Conservation (phyloP, 345 rosid genomes). For the Rhodamnia rubescens region DNA sequence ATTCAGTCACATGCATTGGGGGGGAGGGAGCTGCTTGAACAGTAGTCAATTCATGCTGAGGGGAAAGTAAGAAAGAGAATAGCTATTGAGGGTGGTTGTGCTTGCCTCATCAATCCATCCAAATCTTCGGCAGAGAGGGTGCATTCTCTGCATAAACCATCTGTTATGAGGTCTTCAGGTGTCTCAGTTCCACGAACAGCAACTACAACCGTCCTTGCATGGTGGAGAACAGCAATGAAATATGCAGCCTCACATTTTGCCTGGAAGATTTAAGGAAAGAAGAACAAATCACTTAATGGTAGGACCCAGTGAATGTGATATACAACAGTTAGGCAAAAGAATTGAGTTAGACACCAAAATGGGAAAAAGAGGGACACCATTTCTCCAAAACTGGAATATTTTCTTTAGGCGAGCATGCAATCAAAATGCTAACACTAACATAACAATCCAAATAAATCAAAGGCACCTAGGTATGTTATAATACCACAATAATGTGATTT, state of each 20-base stretch:
- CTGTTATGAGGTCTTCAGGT: conserved; percentile 92
- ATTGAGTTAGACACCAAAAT: neutral
- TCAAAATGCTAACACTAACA: neutral
- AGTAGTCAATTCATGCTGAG: no score
- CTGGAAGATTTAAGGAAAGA: conserved; percentile 19
- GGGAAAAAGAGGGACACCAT: neutral
- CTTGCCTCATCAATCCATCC: conserved; percentile 66
- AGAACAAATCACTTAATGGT: neutral
- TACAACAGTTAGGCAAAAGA: neutral
- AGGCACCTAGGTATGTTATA: neutral
- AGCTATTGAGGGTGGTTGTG: conserved; percentile 3
- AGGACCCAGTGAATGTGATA: neutral
- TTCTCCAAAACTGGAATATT: neutral
- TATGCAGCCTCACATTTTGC: conserved; percentile 81
- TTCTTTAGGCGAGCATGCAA: neutral
- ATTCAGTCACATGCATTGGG: neutral
- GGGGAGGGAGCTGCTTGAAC: neutral
- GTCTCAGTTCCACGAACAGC: conserved; percentile 93
- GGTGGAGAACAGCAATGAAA: conserved; percentile 73
- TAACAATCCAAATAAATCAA: neutral
- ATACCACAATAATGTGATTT: neutral
- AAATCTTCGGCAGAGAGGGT: conserved; percentile 54
- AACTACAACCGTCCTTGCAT: conserved; percentile 57
- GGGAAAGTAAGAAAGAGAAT: no score
- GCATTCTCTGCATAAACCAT: conserved; percentile 74